Evolutionary conservation across 2,329 filamentous ascomycete species (phyloP).

Genomic region (Ceratocystiopsis minuta): DNA sequence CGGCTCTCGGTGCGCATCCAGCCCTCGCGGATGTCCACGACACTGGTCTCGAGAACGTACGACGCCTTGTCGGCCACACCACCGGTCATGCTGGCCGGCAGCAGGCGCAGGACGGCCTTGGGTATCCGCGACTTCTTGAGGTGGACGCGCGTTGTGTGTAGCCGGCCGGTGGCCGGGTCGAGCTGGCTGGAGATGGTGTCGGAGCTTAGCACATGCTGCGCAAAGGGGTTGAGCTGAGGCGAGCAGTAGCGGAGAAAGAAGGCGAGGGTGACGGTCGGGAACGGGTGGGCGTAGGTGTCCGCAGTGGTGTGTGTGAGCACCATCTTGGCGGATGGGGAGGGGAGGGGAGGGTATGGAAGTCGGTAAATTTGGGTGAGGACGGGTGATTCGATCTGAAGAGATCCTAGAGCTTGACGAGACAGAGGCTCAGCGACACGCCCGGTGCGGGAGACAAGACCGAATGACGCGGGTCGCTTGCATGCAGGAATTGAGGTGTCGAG

Average conservation of each 20-base stretch:
- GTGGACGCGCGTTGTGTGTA: constrained; percentile 64
- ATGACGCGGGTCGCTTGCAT: no score
- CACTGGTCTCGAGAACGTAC: constrained; percentile 64
- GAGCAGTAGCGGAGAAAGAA: constrained; percentile 77
- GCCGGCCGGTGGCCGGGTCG: constrained; percentile 53
- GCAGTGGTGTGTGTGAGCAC: constrained; percentile 46
- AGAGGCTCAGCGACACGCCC: constrained; percentile 5
- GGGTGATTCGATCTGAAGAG: neutral
- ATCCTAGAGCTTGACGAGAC: constrained; percentile 6
- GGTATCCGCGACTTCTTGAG: constrained; percentile 68
- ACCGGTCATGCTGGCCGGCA: constrained; percentile 52
- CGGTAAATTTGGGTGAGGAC: neutral
- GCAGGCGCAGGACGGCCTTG: constrained; percentile 53
- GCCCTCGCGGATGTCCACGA: constrained; percentile 61
- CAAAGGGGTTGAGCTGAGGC: constrained; percentile 56
- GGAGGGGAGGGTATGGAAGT: neutral
- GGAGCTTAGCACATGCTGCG: constrained; percentile 63
- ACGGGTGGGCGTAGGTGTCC: constrained; percentile 63
- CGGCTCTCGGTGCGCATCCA: constrained; percentile 70
- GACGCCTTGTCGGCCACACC: constrained; percentile 50
- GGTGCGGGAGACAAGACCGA: neutral
- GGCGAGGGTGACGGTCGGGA: constrained; percentile 70
- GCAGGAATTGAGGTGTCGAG: neutral
- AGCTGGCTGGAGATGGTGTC: constrained; percentile 62
- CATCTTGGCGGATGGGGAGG: constrained; percentile 21